Evolutionary conservation across 1,284 basidiomycete species (phyloP).

Genomic region (Cutaneotrichosporon cyanovorans): DNA sequence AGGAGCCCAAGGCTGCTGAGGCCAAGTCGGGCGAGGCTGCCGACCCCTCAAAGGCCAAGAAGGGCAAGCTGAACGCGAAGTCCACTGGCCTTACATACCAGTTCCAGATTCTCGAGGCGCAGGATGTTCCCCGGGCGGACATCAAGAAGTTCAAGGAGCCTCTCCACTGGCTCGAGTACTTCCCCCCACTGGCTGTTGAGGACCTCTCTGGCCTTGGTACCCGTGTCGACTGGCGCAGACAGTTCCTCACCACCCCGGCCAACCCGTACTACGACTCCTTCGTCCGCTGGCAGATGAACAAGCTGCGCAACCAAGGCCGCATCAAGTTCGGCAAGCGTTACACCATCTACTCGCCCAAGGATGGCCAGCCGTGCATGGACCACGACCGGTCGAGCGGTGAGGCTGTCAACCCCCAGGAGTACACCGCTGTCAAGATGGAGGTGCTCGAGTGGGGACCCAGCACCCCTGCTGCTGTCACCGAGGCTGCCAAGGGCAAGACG

Average conservation of each 20-base stretch:
- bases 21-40: constrained; percentile 17
- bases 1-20: constrained; percentile 29
- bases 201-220: constrained; percentile 85
- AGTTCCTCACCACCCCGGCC: constrained; percentile 84
- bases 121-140: constrained; percentile 76
- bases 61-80: constrained; percentile 92
- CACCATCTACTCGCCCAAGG: constrained; percentile 98
- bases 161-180: constrained; percentile 84
- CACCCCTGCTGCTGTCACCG: constrained; percentile 57
- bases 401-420: constrained; percentile 91
- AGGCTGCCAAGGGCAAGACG: constrained; percentile 64
- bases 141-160: constrained; percentile 96
- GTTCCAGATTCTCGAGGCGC: constrained; percentile 97
- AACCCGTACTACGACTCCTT: constrained; percentile 98
- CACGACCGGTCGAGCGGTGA: constrained; percentile 96
- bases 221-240: constrained; percentile 94
- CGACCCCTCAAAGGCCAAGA: constrained; percentile 69
- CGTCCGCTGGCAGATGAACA: constrained; percentile 98
- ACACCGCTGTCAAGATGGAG: constrained; percentile 92
- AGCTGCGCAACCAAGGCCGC: constrained; percentile 73
- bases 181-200: constrained; percentile 89
- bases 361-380: constrained; percentile 99
- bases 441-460: constrained; percentile 66
- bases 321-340: constrained; percentile 98
- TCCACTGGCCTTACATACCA: constrained; percentile 91